Evolutionary conservation across 1,139 yeast species (phyloP).

Genomic region (Spathaspora sp.): DNA sequence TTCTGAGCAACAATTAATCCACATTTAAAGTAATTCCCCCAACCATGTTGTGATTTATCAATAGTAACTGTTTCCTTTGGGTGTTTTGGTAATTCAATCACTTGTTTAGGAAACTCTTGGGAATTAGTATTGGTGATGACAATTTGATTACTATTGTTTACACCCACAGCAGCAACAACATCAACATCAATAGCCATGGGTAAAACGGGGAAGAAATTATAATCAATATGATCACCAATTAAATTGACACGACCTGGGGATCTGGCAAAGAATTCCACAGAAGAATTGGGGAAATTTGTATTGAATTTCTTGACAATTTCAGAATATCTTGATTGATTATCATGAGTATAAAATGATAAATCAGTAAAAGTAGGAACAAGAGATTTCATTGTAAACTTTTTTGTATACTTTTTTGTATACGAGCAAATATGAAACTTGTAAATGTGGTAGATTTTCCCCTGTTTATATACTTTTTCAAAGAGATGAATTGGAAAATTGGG

Average conservation of each 20-base stretch:
- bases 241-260: constrained; percentile 77
- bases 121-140: constrained; percentile 40
- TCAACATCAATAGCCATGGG: constrained; percentile 79
- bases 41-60: constrained; percentile 45
- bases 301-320: constrained; percentile 21
- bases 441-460: too few species aligned
- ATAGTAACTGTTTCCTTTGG: constrained; percentile 42
- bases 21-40: constrained; percentile 72
- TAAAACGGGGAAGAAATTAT: constrained; percentile 63
- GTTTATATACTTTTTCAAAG: neutral
- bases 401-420: neutral
- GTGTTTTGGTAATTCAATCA: constrained; percentile 37
- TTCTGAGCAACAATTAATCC: constrained; percentile 63
- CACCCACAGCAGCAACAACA: constrained; percentile 51
- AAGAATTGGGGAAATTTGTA: constrained; percentile 22
- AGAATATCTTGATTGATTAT: constrained; percentile 26
- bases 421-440: too few species aligned
- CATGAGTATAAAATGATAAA: constrained; percentile 34
- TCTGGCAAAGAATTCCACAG: constrained; percentile 49
- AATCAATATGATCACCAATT: constrained; percentile 77
- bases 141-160: constrained; percentile 28
- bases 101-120: constrained; percentile 27
- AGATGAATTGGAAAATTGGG: too few species aligned
- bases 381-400: constrained; percentile 9
- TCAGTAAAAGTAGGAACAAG: constrained; percentile 32